Evolutionary conservation across 208 protist species (phyloP).

Genomic region (Sergeia podlipaevii): DNA sequence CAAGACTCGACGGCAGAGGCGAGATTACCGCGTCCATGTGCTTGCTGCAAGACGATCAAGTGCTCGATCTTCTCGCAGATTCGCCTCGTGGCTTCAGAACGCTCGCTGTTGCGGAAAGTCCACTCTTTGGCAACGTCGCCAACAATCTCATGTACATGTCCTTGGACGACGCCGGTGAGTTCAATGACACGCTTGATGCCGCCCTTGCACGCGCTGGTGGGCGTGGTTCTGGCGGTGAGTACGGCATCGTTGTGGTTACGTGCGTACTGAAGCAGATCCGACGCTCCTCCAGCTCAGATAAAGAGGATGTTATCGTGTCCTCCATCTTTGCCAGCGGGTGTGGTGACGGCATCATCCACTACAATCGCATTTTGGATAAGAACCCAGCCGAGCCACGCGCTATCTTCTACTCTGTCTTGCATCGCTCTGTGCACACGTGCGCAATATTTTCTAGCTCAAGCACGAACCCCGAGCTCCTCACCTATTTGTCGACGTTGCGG

Average conservation of each 20-base stretch:
- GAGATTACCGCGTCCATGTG: conserved; percentile 63
- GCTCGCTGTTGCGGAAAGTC: conserved; percentile 60
- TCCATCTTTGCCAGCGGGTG: conserved; percentile 72
- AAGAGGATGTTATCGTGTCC: conserved; percentile 61
- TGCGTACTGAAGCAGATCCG: conserved; percentile 66
- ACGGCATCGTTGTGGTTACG: conserved; percentile 63
- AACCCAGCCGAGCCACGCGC: conserved; percentile 74
- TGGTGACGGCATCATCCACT: conserved; percentile 65
- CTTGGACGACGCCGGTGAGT: conserved; percentile 52
- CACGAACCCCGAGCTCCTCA: conserved; percentile 24
- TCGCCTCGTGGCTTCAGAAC: conserved; percentile 16
- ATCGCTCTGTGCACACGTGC: conserved; percentile 51
- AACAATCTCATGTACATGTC: conserved; percentile 49
- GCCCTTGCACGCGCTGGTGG: conserved; percentile 25
- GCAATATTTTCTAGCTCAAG: conserved; percentile 36
- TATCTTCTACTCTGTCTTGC: conserved; percentile 69
- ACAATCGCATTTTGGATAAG: conserved; percentile 79
- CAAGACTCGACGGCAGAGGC: conserved; percentile 15
- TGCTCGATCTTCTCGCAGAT: conserved; percentile 50
- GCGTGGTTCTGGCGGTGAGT: conserved; percentile 27
- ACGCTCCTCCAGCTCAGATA: conserved; percentile 18
- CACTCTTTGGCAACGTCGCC: conserved; percentile 72
- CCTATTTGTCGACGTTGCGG: conserved; percentile 44
- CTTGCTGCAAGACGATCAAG: conserved; percentile 64
- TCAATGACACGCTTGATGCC: conserved; percentile 52